Base-by-base conservation (phyloP, 2,329 filamentous ascomycete species). In the Aspergillus candidus region DNA sequence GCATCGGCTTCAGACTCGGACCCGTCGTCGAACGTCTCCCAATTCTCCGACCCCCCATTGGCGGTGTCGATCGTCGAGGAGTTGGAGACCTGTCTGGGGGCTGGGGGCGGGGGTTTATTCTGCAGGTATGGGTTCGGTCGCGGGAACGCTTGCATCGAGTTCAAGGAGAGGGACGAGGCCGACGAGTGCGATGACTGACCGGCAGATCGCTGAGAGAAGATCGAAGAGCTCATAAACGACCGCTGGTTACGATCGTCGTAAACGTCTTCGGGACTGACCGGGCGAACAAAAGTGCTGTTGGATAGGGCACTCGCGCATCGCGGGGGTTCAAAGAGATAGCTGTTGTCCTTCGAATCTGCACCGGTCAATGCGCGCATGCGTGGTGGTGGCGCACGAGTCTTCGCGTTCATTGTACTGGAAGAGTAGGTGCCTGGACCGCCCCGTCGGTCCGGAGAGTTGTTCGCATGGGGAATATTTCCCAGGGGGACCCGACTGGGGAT, bases 1-100 rank as follows among this genome's bases (percentile, higher is more conserved):
- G 78, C 79, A 61, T 95, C 89, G 17, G 73, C 72, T 61, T 91
- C 86, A 0, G 77, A 75, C 57, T 88, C 86, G 0, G 84, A 88
- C 53, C 78, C 81, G 63, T 94, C 88, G 56, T 93, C 90, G 58
- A 93, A 97, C 8, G 90, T 95, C 68, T 97, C 91, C 91, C 91
- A 97, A 65, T 97, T 97, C 68, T 97, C 91, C 3, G 88, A 94
- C 1, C 87, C 88, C 4, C 86, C 88, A 18, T 86, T 76, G 15
- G 76, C 76, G 1, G 85, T 88, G n/a, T 71, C 71, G 15, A 72
- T 69, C 2, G 72, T 71, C 2, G 87, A 90, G 1, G 84, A 83
- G 52, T 82, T 82, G 6, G 84, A 88, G 12, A 84, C 82, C 56
- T 91, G 86, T 38, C 88, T 75, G 49, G 71, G 75, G 17, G 64